These are phyloP conservation scores for Tetracentron sinense DNA, from an alignment of 164 flowering plant genomes.

Conservation along the genomic window DNA sequence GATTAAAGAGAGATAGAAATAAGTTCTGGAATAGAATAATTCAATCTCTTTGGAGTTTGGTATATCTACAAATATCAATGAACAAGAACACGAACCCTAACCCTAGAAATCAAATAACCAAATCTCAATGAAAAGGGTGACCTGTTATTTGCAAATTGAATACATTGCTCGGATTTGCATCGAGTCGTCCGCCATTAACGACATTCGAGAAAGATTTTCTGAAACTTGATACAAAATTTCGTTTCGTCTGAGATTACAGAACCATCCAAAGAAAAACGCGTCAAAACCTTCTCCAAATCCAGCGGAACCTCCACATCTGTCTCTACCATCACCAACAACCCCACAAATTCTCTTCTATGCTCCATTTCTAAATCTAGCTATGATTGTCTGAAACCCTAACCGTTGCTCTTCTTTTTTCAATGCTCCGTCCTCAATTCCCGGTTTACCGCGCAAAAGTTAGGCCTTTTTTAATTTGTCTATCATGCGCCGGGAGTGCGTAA, in stretches of 20 bases:
- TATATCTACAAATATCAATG: neutral
- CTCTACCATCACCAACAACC: neutral
- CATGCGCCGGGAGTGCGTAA: neutral
- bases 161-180: constrained; percentile 1
- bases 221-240: neutral
- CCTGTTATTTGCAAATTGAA: constrained; percentile 3
- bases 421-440: neutral
- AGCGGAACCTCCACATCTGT: neutral
- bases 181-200: constrained; percentile 4
- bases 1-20: neutral
- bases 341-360: neutral
- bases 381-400: neutral
- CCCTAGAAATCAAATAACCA: constrained; percentile 1
- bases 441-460: constrained; percentile 5
- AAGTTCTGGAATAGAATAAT: neutral
- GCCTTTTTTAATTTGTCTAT: neutral
- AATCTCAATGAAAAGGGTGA: neutral
- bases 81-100: constrained; percentile 9
- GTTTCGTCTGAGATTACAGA: neutral
- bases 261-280: too few species aligned
- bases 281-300: neutral
- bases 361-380: neutral
- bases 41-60: neutral
- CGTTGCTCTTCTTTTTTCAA: neutral
- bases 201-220: neutral